Evolutionary conservation across 257 asterid species (phyloP), one percentile per base, ranked within the genome.

Genomic region (Solanum megistacrolobum): DNA sequence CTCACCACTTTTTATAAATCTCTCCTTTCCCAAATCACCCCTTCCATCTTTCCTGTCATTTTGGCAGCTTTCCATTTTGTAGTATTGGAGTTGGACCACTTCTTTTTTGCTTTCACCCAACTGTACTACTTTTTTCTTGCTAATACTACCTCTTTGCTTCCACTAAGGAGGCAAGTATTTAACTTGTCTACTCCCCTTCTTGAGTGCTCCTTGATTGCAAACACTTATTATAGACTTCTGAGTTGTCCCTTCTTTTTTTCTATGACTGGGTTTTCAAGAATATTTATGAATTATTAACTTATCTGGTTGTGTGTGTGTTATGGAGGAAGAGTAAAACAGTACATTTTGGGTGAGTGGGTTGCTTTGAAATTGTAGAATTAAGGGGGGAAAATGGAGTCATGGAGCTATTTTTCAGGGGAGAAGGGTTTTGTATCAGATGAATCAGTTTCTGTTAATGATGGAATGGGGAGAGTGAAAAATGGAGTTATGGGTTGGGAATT

Each of bases 141-240:
- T 79, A 84, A 60, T 87, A 88, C 69, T 86, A 86, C 36, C 75
- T 82, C 83, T 48, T 55, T 91, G 91, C 86, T 84, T 88, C 93
- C 93, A 89, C 91, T 62, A 69, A 86, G 89, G 93, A 74, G 83
- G 93, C 93, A 91, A 48, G 69, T 68, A 72, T 84, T 83, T 88
- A 60, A 21, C 88, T 68, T 83, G 84, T 69, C 89, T 66, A 86
- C 87, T 72, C 46, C 60, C 16, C 84, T 90, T 82, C 41, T 69
- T 79, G 23, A 32, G 39, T 66, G 36, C 86, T 48, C 46, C 85
- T 75, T 65, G 58, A 48, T 87, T 87, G 69, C 25, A 23, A 66
- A 81, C 52, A 18, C 27, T 84, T 86, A 62, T 82, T 31, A 29
- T 82, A 55, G 86, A 35, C 46, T 73, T 76, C 9, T 65, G 41